These are phyloP conservation scores for Malus asiatica DNA, from an alignment of 306 rosid genomes.

Conservation along the genomic window DNA sequence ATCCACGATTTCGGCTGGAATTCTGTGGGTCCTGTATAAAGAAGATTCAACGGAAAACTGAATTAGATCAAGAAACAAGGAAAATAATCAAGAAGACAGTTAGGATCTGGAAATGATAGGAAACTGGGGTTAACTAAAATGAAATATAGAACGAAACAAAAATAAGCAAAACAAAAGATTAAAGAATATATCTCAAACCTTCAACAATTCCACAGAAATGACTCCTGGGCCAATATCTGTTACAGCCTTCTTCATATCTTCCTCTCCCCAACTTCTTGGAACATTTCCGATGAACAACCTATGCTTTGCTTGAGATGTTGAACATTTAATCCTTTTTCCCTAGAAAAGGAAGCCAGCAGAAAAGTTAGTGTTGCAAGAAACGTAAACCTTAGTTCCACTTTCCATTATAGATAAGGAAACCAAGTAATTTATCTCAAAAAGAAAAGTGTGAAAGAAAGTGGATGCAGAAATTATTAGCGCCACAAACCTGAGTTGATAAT, in stretches of 20 bases:
- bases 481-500: slow-evolving; percentile 6
- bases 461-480: not conserved
- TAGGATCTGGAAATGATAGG: not conserved
- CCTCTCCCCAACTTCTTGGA: slow-evolving; percentile 58
- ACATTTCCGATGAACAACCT: slow-evolving; percentile 62
- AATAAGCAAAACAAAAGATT: not conserved
- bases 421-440: not conserved
- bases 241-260: slow-evolving; percentile 47
- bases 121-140: not conserved
- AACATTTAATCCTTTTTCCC: slow-evolving; percentile 57
- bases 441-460: not conserved
- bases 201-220: slow-evolving; percentile 46
- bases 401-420: not conserved
- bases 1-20: slow-evolving; percentile 51
- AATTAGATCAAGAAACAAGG: slow-evolving; percentile 9
- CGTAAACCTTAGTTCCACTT: not conserved
- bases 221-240: slow-evolving; percentile 59
- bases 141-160: not conserved
- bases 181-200: slow-evolving; percentile 29
- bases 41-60: slow-evolving; percentile 4
- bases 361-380: not conserved
- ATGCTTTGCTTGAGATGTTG: slow-evolving; percentile 56
- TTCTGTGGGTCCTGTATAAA: slow-evolving; percentile 45
- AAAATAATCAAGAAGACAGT: not conserved
- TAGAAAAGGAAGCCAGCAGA: slow-evolving; percentile 14